Conservation (phyloP, 352 stramenopile genomes). For the Pythium pyrilobum region DNA sequence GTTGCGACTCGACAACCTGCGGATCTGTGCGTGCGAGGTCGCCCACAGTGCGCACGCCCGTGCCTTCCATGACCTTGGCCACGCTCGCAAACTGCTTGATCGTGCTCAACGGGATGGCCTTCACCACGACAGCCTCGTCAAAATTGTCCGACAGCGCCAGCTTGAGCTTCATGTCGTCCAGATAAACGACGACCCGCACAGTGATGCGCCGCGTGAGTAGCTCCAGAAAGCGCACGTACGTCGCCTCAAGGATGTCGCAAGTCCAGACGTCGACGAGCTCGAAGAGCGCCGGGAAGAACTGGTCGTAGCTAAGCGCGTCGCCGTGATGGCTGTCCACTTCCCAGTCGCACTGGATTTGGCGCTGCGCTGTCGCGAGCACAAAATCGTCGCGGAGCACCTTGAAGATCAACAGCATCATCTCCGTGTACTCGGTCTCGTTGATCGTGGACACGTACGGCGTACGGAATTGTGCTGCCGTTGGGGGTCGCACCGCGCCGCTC, state of each 20-base stretch:
- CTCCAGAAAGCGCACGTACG: slow-evolving; percentile 63
- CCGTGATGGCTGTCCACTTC: slow-evolving; percentile 67
- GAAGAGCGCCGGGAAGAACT: slow-evolving; percentile 67
- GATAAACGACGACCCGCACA: slow-evolving; percentile 59
- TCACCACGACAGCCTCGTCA: slow-evolving; percentile 65
- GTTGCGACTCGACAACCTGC: slow-evolving; percentile 42
- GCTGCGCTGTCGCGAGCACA: slow-evolving; percentile 41
- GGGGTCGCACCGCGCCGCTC: slow-evolving; percentile 3
- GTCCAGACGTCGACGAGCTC: slow-evolving; percentile 81
- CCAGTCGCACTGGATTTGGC: slow-evolving; percentile 76
- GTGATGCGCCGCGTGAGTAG: slow-evolving; percentile 64
- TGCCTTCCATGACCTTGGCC: slow-evolving; percentile 42
- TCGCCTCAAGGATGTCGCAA: slow-evolving; percentile 63
- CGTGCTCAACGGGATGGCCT: slow-evolving; percentile 64
- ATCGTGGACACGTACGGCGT: slow-evolving; percentile 20
- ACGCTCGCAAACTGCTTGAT: slow-evolving; percentile 61
- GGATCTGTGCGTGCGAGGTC: slow-evolving; percentile 58
- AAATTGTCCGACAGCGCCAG: slow-evolving; percentile 73
- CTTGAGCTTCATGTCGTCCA: slow-evolving; percentile 63
- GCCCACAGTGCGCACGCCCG: slow-evolving; percentile 51
- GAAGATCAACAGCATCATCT: slow-evolving; percentile 74
- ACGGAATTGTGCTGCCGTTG: no score
- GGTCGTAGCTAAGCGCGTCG: slow-evolving; percentile 42
- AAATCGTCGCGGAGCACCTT: slow-evolving; percentile 75
- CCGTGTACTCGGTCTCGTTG: slow-evolving; percentile 60